phyloP scores from a whole-genome alignment of 2,329 filamentous ascomycete genomes.

The Nothopassalora personata region DNA sequence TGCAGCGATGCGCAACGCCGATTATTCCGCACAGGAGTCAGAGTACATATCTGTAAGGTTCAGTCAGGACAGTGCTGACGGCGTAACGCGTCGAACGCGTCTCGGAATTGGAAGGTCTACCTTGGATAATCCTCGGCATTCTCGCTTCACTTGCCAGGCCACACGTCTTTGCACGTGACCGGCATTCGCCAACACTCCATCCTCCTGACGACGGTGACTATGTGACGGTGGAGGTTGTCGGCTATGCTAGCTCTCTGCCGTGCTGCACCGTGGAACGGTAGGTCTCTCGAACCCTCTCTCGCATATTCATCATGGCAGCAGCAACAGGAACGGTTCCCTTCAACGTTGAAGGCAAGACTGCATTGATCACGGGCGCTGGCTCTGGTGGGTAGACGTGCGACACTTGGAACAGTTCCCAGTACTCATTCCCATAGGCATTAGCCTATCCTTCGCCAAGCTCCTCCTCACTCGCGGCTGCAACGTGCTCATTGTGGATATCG shows the following conservation, averaged over 20 bases:
- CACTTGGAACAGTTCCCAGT: neutral
- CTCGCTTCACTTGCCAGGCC: no score
- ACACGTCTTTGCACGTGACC: no score
- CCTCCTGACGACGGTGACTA: no score
- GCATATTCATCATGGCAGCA: conserved; percentile 17
- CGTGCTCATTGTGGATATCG: conserved; percentile 46
- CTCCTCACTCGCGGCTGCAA: conserved; percentile 44
- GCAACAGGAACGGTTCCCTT: conserved; percentile 28
- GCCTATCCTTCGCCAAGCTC: conserved; percentile 41
- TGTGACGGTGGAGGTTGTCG: neutral
- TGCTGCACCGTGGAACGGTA: neutral
- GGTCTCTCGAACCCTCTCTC: neutral
- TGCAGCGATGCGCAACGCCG: neutral
- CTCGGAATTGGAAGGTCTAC: no score
- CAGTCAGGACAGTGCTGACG: no score
- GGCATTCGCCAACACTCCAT: no score
- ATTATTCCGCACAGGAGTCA: neutral
- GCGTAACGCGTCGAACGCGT: no score
- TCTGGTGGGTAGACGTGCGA: conserved; percentile 28
- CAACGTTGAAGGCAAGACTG: conserved; percentile 41
- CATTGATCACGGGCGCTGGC: conserved; percentile 46
- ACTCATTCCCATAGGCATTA: conserved; percentile 38
- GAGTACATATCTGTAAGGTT: no score
- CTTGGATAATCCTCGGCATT: no score
- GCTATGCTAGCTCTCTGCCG: neutral